A percentile compares a stretch with the other conserved stretches of the same genome.
These are phyloP conservation scores for Canariomyces notabilis DNA, from an alignment of 2,329 filamentous ascomycete species.

Conservation along the genomic window DNA sequence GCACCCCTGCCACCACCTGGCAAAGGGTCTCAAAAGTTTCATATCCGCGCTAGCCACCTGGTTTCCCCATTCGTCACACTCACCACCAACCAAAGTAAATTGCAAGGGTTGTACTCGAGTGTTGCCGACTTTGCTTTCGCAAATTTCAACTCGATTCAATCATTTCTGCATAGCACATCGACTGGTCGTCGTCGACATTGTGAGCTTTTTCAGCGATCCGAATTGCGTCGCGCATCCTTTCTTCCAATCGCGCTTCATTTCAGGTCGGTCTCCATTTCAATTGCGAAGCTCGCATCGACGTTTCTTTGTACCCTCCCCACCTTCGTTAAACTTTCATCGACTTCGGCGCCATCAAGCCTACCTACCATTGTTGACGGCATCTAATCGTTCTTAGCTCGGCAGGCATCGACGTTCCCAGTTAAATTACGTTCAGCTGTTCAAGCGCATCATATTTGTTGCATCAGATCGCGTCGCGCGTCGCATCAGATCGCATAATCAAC, in stretches of 20 bases:
- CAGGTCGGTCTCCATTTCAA: not conserved
- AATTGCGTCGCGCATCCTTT: not conserved
- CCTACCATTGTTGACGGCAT: not conserved
- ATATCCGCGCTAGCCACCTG: not conserved
- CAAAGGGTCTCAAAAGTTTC: not conserved
- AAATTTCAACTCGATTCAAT: not conserved
- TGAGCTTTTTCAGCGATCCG: not conserved
- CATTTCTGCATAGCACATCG: not conserved
- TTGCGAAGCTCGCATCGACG: not conserved
- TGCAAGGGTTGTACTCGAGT: constrained; percentile 4
- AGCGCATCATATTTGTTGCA: too few species aligned
- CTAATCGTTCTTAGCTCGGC: not conserved
- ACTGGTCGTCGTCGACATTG: not conserved
- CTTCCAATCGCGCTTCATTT: not conserved
- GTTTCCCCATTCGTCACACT: constrained; percentile 5
- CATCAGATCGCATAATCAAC: too few species aligned
- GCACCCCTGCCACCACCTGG: not conserved
- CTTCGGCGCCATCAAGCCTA: not conserved
- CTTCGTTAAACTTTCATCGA: not conserved
- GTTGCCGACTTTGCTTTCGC: not conserved
- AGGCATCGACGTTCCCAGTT: not conserved
- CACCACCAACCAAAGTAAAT: not conserved
- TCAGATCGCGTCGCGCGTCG: too few species aligned
- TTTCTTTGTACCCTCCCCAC: not conserved
- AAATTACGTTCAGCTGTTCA: not conserved